Base-by-base conservation (phyloP, 2,329 filamentous ascomycete genomes). In the Chrysoporthe deuterocubensis region DNA sequence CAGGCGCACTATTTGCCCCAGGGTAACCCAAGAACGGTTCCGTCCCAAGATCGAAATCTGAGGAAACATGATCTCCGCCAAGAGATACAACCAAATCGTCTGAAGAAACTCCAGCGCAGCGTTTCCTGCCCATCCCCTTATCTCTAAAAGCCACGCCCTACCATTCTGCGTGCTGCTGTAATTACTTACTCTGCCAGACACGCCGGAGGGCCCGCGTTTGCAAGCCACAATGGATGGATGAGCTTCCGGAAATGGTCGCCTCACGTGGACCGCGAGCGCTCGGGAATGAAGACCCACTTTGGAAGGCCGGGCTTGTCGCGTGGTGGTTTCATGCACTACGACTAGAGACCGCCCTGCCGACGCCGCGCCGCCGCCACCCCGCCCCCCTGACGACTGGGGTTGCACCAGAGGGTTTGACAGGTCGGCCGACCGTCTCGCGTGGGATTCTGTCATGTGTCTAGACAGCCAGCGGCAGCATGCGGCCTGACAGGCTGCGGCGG, bases 41-140 rank as follows among this genome's bases (percentile, higher is more conserved):
- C 48, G 21, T 52, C 48, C 48, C 26, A 21, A 26, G 11, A 32
- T 32, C 16, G 50, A 34, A 32, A 32, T 34, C 1, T 21, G 50
- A 54, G 26, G 50, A 54, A 54, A 32, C 50, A 54, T 54, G 50
- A 32, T 54, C 50, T 54, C 26, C 21, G 50, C 50, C 26, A 54
- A 54, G 50, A 16, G 2, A 54, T 26, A 26, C 26, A 16, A 54
- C 32, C 37, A 11, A 32, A 54, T 54, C 50, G 26, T 54, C 50
- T 54, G 50, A 54, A 54, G 50, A 26, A 34, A 34, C 5, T 32
- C 7, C 50, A 32, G 50, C 50, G 50, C 50, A 26, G 32, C 50
- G 32, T 16, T 54, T 13, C 50, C 50, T 13, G 14, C 21, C 11
- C 26, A 54, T 34, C 11, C 4, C 48, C 21, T 32, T 26, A 6